A percentile compares a stretch with the other conserved stretches of the same genome.
phyloP scores from a whole-genome alignment of 805 yeast genomes.

The Kodamaea hsintzibuensis region DNA sequence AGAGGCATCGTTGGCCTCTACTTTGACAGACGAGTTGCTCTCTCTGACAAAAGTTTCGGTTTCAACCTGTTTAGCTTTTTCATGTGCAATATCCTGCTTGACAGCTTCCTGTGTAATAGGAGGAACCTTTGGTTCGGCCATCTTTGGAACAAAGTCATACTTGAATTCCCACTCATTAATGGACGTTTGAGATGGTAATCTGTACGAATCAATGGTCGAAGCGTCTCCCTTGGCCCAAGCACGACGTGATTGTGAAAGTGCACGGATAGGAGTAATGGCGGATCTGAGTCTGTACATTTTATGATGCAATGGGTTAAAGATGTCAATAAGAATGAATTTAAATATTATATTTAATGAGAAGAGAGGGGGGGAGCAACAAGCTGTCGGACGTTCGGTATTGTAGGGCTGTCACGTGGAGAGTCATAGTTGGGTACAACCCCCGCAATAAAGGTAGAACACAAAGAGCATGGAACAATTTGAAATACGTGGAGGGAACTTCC shows the following conservation, averaged over 20 bases:
- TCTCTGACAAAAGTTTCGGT: slow-evolving; percentile 38
- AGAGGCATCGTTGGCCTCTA: slow-evolving; percentile 43
- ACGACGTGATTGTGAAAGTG: not conserved
- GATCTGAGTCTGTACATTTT: slow-evolving; percentile 7
- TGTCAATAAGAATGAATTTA: not conserved
- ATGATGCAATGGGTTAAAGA: not conserved
- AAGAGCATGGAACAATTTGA: not conserved
- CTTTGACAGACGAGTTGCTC: slow-evolving; percentile 36
- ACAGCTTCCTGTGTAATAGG: slow-evolving; percentile 50
- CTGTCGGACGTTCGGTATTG: not conserved
- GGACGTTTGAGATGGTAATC: slow-evolving; percentile 48
- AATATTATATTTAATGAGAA: not conserved
- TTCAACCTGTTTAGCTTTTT: slow-evolving; percentile 38
- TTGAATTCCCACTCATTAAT: slow-evolving; percentile 52
- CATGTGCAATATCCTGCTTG: slow-evolving; percentile 48
- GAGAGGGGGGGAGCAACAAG: not conserved
- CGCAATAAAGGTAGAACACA: not conserved
- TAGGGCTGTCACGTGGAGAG: not conserved
- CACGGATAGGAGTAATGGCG: not conserved
- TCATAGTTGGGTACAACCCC: not conserved
- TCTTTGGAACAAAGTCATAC: slow-evolving; percentile 46
- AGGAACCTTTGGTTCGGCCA: slow-evolving; percentile 42
- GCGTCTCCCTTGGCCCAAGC: slow-evolving; percentile 49
- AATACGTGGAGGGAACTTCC: not conserved
- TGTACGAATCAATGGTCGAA: slow-evolving; percentile 59